Percentiles rank a stretch among this genome's conserved stretches.
Evolutionary conservation across 1,139 yeast species (phyloP).

Genomic region (Yamadazyma sp.): DNA sequence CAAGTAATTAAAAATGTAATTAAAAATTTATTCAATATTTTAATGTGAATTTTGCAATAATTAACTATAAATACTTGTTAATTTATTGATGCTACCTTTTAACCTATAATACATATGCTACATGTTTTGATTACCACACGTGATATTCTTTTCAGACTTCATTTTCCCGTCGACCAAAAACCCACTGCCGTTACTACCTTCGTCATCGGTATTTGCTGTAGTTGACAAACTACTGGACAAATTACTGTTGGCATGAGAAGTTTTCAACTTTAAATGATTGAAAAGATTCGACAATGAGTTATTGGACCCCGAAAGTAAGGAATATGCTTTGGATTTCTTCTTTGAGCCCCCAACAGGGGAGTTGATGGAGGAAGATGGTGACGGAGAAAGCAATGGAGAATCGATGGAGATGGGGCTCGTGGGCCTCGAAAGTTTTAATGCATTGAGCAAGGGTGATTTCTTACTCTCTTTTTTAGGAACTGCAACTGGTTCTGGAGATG

Average conservation of each 20-base stretch:
- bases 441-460: conserved; percentile 8
- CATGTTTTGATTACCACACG: background rate
- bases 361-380: conserved; percentile 7
- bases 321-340: conserved; percentile 7
- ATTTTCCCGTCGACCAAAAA: background rate
- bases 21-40: too few species aligned
- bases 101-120: conserved; percentile 1
- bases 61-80: too few species aligned
- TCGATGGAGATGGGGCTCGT: conserved; percentile 12
- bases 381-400: conserved; percentile 11
- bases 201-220: conserved; percentile 2
- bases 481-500: background rate
- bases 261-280: conserved; percentile 14
- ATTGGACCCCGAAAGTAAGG: conserved; percentile 3
- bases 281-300: conserved; percentile 11
- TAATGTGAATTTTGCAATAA: too few species aligned
- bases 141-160: background rate
- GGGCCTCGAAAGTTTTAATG: conserved; percentile 11
- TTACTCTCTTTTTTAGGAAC: conserved; percentile 1
- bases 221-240: conserved; percentile 1
- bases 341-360: conserved; percentile 4
- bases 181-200: background rate
- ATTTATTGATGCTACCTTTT: background rate
- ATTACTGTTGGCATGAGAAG: background rate
- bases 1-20: too few species aligned